Percentiles rank a stretch among this genome's conserved stretches.
Conservation (phyloP, 2,329 filamentous ascomycete species). For the Stachybotrys elegans region DNA sequence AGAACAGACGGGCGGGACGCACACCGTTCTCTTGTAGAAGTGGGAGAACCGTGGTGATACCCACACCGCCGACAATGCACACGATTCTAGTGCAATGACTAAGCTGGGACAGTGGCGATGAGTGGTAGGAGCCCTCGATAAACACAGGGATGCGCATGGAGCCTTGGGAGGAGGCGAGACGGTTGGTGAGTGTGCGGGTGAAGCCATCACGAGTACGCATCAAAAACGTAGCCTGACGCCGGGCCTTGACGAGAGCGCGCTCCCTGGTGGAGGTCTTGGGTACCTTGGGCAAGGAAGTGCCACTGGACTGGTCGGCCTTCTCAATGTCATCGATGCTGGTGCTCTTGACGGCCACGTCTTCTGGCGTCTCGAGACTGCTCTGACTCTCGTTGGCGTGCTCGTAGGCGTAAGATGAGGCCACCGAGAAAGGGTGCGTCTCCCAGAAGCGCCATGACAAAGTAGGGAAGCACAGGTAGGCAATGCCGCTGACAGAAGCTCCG, state of each 20-base stretch:
- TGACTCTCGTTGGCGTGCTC: neutral
- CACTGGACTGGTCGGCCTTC: neutral
- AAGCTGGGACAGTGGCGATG: conserved; percentile 14
- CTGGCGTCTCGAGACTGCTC: too few relatives aligned
- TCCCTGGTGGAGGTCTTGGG: neutral
- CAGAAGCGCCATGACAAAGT: conserved; percentile 28
- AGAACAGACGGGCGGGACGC: conserved; percentile 16
- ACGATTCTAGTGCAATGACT: conserved; percentile 19
- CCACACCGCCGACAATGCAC: conserved; percentile 26
- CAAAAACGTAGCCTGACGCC: conserved; percentile 14
- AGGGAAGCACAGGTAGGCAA: conserved; percentile 30
- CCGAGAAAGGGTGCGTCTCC: conserved; percentile 32
- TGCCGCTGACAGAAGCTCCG: conserved; percentile 15
- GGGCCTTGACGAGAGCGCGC: neutral
- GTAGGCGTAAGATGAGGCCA: conserved; percentile 10
- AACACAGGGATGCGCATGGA: conserved; percentile 15
- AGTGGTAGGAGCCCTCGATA: conserved; percentile 22
- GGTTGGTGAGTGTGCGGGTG: conserved; percentile 14
- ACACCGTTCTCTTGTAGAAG: conserved; percentile 11
- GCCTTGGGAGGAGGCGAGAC: conserved; percentile 2
- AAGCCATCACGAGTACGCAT: conserved; percentile 17
- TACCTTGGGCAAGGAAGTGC: neutral
- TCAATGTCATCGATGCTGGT: neutral
- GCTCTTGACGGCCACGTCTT: neutral
- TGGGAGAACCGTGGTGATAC: conserved; percentile 24